Evolutionary conservation across 1,139 yeast genomes (phyloP).

Genomic region (Candida tetrigidarum): DNA sequence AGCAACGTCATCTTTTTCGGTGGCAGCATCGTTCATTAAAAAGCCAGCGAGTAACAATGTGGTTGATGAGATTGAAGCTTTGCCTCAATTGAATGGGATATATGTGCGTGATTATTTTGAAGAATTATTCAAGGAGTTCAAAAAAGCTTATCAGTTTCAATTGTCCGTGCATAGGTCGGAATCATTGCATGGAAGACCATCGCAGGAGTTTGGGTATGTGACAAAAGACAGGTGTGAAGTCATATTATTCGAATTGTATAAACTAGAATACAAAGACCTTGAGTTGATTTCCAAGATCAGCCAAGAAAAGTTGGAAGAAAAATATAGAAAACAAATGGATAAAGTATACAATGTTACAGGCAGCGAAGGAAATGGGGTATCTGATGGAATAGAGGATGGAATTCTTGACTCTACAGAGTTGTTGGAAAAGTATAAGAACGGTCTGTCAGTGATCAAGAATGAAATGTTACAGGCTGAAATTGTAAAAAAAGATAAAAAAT

Average conservation of each 20-base stretch:
- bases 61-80: conserved; percentile 22
- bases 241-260: conserved; percentile 30
- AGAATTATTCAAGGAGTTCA: conserved; percentile 22
- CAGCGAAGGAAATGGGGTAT: neutral
- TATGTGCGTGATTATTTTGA: conserved; percentile 30
- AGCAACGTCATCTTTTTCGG: neutral
- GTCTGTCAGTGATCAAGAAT: conserved; percentile 22
- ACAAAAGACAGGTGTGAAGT: conserved; percentile 19
- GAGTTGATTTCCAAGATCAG: conserved; percentile 31
- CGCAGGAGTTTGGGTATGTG: neutral
- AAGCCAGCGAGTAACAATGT: conserved; percentile 13
- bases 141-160: neutral
- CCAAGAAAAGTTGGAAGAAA: conserved; percentile 27
- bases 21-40: neutral
- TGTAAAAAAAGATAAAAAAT: conserved; percentile 25
- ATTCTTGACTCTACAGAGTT: conserved; percentile 12
- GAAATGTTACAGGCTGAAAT: conserved; percentile 30
- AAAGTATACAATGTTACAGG: conserved; percentile 1
- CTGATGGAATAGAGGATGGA: neutral
- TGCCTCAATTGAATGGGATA: conserved; percentile 36
- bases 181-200: neutral
- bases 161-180: neutral
- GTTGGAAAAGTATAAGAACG: conserved; percentile 15
- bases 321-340: conserved; percentile 13
- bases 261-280: conserved; percentile 26